A percentile compares a stretch with the other conserved stretches of the same genome.
Conservation (phyloP, 228 moss, liverwort and hornwort genomes). For the Sphagnum fallax region DNA sequence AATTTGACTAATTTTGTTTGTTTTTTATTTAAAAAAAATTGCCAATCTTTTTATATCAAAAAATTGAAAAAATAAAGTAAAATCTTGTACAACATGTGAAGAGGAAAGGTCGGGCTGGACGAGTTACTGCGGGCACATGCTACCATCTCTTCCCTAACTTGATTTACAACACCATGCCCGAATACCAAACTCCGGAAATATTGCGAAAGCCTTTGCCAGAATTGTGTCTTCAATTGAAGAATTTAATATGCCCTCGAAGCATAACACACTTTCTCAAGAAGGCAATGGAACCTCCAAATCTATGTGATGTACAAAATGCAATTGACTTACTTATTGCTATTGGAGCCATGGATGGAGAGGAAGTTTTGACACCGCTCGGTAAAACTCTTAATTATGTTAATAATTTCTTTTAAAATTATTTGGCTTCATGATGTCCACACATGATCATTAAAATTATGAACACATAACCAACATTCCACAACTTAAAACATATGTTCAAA, state of each 20-base stretch:
- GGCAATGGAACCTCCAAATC: slow-evolving; percentile 61
- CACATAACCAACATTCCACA: too few relatives aligned
- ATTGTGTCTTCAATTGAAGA: slow-evolving; percentile 74
- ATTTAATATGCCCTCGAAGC: slow-evolving; percentile 25
- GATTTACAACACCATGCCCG: slow-evolving; percentile 59
- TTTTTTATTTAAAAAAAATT: too few relatives aligned
- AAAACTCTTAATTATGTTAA: neutral
- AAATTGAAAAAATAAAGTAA: too few relatives aligned
- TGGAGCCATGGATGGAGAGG: slow-evolving; percentile 47
- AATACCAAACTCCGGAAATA: slow-evolving; percentile 79
- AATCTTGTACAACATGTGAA: slow-evolving; percentile 2
- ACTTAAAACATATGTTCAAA: too few relatives aligned
- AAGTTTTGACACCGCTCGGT: slow-evolving; percentile 74
- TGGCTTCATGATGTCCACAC: too few relatives aligned
- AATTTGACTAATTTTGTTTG: too few relatives aligned
- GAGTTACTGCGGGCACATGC: slow-evolving; percentile 55
- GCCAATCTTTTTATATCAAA: too few relatives aligned
- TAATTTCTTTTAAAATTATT: too few relatives aligned
- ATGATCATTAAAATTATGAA: too few relatives aligned
- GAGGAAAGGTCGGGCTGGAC: slow-evolving; percentile 75
- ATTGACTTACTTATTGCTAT: slow-evolving; percentile 54
- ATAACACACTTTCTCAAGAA: slow-evolving; percentile 47
- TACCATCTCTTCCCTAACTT: slow-evolving; percentile 69
- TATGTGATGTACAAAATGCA: slow-evolving; percentile 49
- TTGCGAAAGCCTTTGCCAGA: slow-evolving; percentile 55